Base-by-base conservation (phyloP, 495 filamentous ascomycete genomes). In the Tirmania nivea region DNA sequence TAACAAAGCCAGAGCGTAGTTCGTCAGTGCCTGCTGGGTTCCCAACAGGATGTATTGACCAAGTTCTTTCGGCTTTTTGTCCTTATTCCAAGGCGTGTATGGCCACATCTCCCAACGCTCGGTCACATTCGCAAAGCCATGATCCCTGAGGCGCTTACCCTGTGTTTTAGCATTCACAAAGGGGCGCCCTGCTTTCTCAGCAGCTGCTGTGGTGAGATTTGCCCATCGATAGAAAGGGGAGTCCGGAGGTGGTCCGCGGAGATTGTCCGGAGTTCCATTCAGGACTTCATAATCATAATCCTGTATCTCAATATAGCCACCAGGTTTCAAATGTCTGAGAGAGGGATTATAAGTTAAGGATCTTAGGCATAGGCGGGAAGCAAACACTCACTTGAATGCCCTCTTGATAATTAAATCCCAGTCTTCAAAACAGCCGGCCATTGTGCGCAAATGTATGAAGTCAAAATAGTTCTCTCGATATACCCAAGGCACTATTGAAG, bases 381-480 rank as follows among this genome's bases (percentile, higher is more conserved):
- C n/a, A n/a, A n/a, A n/a, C n/a, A 21, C 48, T 49, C 17, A 49
- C 48, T 49, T 19, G 16, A 64, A 56, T 20, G 50, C 56, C 50
- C 63, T 55, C 7, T 49, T 21, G 42, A 66, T 53, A 49, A 69
- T 50, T 14, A 51, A 36, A 35, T 60, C 56, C 76, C 77, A 80
- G 56, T 78, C 69, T 10, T 60, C 62, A 25, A 79, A 60, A 45
- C 64, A 69, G 19, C 73, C 76, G 52, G 70, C 66, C 39, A 79
- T 56, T 10, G 61, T 55, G 12, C 77, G 73, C 8, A 72, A 64
- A 58, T 78, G 74, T 49, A 77, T 66, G 48, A 70, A 69, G 64
- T 77, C 77, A 56, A 78, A 79, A 52, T 61, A 59, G 54, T 72
- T 67, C 19, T 61, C 58, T 31, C 63, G 66, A 63, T 69, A 78